These are phyloP conservation scores for Lunularia cruciata DNA, from an alignment of 225 moss, liverwort and hornwort species.

Conservation along the genomic window DNA sequence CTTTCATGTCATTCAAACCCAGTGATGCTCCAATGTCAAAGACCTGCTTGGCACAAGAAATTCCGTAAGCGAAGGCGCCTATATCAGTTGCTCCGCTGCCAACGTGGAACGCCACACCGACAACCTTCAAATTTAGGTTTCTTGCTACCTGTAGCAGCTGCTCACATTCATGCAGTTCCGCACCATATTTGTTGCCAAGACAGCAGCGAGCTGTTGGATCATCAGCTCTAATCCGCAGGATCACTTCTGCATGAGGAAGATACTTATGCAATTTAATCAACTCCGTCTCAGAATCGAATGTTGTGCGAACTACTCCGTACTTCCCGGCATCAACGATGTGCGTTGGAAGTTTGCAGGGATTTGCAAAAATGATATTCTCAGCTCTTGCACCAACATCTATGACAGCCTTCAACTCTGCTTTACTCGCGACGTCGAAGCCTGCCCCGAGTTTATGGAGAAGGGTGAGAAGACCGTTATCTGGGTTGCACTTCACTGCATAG, in stretches of 20 bases:
- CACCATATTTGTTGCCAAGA: slow-evolving; percentile 39
- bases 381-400: slow-evolving; percentile 28
- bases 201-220: slow-evolving; percentile 31
- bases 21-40: slow-evolving; percentile 30
- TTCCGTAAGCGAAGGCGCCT: slow-evolving; percentile 33
- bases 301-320: slow-evolving; percentile 32
- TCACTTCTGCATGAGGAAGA: slow-evolving; percentile 35
- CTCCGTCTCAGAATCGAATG: slow-evolving; percentile 46
- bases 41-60: slow-evolving; percentile 32
- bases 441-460: slow-evolving; percentile 38
- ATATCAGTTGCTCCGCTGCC: slow-evolving; percentile 47
- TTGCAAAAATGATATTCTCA: slow-evolving; percentile 34
- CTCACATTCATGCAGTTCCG: slow-evolving; percentile 24
- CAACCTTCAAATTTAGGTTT: slow-evolving; percentile 9
- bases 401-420: slow-evolving; percentile 33
- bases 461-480: slow-evolving; percentile 32
- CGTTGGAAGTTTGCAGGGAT: slow-evolving; percentile 43
- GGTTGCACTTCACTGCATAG: slow-evolving; percentile 48
- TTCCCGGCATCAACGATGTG: slow-evolving; percentile 40
- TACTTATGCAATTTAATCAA: slow-evolving; percentile 36
- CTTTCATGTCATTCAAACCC: slow-evolving; percentile 24
- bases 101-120: slow-evolving; percentile 42
- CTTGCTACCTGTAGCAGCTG: slow-evolving; percentile 24
- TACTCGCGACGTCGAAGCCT: slow-evolving; percentile 49
- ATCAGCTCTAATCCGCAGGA: slow-evolving; percentile 42